Percentiles rank a stretch among this genome's conserved stretches.
These are phyloP conservation scores for Lentinula lateritia DNA, from an alignment of 768 basidiomycete species.

Conservation along the genomic window DNA sequence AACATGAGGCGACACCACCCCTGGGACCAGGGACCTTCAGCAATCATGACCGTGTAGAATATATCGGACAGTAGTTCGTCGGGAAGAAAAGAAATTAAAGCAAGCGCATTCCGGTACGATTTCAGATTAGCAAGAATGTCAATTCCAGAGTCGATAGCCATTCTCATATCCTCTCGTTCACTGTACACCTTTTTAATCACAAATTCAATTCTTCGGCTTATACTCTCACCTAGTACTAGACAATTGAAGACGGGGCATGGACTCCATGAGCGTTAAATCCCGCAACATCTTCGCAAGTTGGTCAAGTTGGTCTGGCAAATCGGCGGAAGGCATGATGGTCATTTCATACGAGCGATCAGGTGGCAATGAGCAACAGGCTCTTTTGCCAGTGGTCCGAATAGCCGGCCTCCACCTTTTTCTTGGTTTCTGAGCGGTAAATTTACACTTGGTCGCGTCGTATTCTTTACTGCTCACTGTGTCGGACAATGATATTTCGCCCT, in stretches of 20 bases:
- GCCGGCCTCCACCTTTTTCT: too few species aligned
- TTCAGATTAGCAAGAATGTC: neutral
- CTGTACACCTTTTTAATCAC: neutral
- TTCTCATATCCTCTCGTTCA: neutral
- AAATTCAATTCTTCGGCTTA: neutral
- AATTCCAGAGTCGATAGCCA: neutral
- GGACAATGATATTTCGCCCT: too few species aligned
- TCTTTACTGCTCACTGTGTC: too few species aligned
- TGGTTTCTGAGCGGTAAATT: too few species aligned
- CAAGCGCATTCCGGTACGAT: neutral
- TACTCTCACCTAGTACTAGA: neutral
- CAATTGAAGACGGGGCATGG: neutral
- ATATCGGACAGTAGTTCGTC: neutral
- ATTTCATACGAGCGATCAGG: too few species aligned
- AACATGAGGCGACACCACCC: neutral
- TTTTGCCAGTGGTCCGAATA: neutral
- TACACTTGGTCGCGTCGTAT: too few species aligned
- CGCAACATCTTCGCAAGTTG: neutral
- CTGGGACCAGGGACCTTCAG: neutral
- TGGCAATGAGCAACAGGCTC: too few species aligned
- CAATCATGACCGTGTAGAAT: neutral
- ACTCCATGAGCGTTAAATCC: neutral
- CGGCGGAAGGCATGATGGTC: neutral
- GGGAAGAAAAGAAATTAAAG: slow-evolving; percentile 1
- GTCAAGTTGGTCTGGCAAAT: neutral